Evolutionary conservation across 2,329 filamentous ascomycete species (phyloP).

Genomic region (Penicillium sp.): DNA sequence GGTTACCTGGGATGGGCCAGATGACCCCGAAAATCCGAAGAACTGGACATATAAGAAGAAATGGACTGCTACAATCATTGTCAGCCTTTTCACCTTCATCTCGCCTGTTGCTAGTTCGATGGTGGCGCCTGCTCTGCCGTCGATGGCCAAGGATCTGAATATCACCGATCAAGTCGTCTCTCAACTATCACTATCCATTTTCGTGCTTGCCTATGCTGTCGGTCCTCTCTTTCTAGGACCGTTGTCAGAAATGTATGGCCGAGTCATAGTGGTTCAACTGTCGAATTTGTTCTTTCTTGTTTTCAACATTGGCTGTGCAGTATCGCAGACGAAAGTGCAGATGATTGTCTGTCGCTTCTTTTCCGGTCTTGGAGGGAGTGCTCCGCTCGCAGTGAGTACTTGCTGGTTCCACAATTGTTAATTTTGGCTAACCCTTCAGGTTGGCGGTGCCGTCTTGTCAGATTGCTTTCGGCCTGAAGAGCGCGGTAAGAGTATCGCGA

Average conservation of each 20-base stretch:
- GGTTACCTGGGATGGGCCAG: slow-evolving; percentile 49
- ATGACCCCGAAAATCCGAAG: slow-evolving; percentile 45
- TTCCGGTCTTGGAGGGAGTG: slow-evolving; percentile 54
- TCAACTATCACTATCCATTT: slow-evolving; percentile 51
- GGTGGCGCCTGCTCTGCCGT: slow-evolving; percentile 48
- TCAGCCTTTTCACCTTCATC: slow-evolving; percentile 56
- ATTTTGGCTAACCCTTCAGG: slow-evolving; percentile 19
- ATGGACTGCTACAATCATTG: slow-evolving; percentile 52
- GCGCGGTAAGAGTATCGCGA: slow-evolving; percentile 56
- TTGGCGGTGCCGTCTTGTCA: slow-evolving; percentile 48
- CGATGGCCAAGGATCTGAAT: slow-evolving; percentile 51
- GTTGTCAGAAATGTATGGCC: slow-evolving; percentile 52
- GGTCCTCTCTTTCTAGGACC: slow-evolving; percentile 50
- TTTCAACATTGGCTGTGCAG: slow-evolving; percentile 57
- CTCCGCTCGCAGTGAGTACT: slow-evolving; percentile 46
- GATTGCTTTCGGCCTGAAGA: slow-evolving; percentile 58
- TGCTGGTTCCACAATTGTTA: not conserved
- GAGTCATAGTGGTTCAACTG: slow-evolving; percentile 50
- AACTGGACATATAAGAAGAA: slow-evolving; percentile 54
- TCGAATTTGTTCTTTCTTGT: slow-evolving; percentile 52
- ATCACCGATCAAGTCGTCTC: slow-evolving; percentile 44
- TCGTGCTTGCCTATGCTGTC: slow-evolving; percentile 51
- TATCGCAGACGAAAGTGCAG: slow-evolving; percentile 48
- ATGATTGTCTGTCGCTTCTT: slow-evolving; percentile 56
- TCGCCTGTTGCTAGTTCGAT: slow-evolving; percentile 60